phyloP scores from a whole-genome alignment of 495 filamentous ascomycete species.

The Hypoxylon fragiforme region DNA sequence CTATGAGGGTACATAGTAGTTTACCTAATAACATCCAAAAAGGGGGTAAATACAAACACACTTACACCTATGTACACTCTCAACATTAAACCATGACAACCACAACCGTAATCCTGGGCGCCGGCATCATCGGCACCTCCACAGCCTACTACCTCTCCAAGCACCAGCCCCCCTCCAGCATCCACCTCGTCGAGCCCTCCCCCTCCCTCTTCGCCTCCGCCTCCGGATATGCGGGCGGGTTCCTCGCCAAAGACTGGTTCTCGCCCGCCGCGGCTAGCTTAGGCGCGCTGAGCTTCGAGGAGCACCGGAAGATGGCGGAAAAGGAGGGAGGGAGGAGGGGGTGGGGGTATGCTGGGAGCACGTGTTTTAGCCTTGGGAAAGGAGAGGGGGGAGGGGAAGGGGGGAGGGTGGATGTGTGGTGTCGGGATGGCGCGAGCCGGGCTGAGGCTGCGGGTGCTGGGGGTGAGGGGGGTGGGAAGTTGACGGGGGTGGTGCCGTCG shows the following conservation, averaged over 20 bases:
- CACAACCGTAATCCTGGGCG: slow-evolving; percentile 71
- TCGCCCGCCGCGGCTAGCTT: slow-evolving; percentile 55
- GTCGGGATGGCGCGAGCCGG: slow-evolving; percentile 63
- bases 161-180: slow-evolving; percentile 53
- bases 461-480: slow-evolving; percentile 46
- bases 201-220: slow-evolving; percentile 68
- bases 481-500: slow-evolving; percentile 40
- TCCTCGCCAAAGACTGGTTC: slow-evolving; percentile 77
- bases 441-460: slow-evolving; percentile 60
- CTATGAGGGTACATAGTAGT: too few species aligned
- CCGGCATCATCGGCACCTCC: slow-evolving; percentile 78
- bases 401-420: slow-evolving; percentile 62
- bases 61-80: too few species aligned
- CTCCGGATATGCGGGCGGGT: slow-evolving; percentile 74
- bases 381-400: slow-evolving; percentile 40
- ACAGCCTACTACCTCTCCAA: slow-evolving; percentile 75
- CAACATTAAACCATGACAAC: too few species aligned
- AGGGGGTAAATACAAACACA: too few species aligned
- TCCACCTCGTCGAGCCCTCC: slow-evolving; percentile 72
- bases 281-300: slow-evolving; percentile 67
- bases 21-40: too few species aligned
- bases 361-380: slow-evolving; percentile 56
- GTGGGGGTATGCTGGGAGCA: slow-evolving; percentile 72
- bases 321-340: slow-evolving; percentile 59
- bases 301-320: slow-evolving; percentile 67